Conservation (phyloP, 2,329 filamentous ascomycete genomes). For the Penicillium sumatraense region DNA sequence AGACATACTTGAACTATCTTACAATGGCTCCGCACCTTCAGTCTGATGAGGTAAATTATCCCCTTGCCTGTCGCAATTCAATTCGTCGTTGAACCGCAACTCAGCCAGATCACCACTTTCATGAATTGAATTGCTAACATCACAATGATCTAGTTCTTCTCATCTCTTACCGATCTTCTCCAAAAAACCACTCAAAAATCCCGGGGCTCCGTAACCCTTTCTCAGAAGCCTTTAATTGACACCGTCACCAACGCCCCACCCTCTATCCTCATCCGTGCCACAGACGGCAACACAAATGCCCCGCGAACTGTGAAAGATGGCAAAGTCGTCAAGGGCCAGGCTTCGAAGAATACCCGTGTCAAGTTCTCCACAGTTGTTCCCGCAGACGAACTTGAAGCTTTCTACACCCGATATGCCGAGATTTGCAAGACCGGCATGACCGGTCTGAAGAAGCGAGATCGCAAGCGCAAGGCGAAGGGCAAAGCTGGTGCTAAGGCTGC, state of each 20-base stretch:
- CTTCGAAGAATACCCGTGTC: slow-evolving; percentile 63
- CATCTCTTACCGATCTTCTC: slow-evolving; percentile 45
- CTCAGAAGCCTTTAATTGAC: slow-evolving; percentile 45
- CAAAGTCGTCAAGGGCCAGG: slow-evolving; percentile 45
- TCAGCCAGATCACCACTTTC: slow-evolving; percentile 1
- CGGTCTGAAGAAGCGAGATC: slow-evolving; percentile 88
- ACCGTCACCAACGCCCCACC: slow-evolving; percentile 66
- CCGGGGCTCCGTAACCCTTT: slow-evolving; percentile 50
- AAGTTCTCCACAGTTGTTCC: slow-evolving; percentile 85
- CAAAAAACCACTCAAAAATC: slow-evolving; percentile 42
- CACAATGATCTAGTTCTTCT: slow-evolving; percentile 45
- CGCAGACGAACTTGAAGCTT: slow-evolving; percentile 74
- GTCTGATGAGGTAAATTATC: slow-evolving; percentile 47
- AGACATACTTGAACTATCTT: no score
- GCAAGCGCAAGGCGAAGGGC: slow-evolving; percentile 68
- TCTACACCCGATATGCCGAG: slow-evolving; percentile 86
- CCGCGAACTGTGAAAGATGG: slow-evolving; percentile 45
- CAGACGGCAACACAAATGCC: slow-evolving; percentile 71
- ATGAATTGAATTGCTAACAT: slow-evolving; percentile 20
- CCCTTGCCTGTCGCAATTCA: no score
- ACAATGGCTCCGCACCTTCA: slow-evolving; percentile 43
- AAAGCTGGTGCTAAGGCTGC: slow-evolving; percentile 36
- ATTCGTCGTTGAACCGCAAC: no score
- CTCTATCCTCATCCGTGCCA: slow-evolving; percentile 80
- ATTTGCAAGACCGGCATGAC: slow-evolving; percentile 88